phyloP scores from a whole-genome alignment of 148 eudicot species.

The Talinum fruticosum region DNA sequence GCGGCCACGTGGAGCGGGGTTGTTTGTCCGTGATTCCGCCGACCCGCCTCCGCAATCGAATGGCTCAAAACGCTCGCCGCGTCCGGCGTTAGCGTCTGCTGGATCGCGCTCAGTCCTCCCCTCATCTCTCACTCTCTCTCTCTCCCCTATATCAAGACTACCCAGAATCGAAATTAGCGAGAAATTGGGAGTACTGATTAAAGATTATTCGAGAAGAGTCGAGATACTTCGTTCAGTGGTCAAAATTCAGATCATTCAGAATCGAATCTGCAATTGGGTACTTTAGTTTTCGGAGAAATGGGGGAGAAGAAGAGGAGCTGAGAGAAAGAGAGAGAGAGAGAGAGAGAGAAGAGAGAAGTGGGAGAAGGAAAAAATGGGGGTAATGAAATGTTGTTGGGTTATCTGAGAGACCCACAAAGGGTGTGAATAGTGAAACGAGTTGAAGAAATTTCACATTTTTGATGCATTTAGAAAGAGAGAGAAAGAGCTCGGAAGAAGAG shows the following conservation, averaged over 20 bases:
- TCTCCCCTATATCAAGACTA: too few species aligned
- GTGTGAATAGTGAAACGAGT: conserved; percentile 31
- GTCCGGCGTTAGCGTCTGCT: conserved; percentile 86
- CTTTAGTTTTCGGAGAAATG: not conserved
- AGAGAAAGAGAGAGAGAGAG: not conserved
- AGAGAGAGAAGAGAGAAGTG: not conserved
- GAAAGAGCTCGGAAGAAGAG: too few species aligned
- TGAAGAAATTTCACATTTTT: conserved; percentile 29
- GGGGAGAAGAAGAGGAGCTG: not conserved
- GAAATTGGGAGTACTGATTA: not conserved
- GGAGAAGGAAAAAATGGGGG: not conserved
- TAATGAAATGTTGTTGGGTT: not conserved
- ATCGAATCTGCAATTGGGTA: conserved; percentile 15
- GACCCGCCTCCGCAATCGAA: conserved; percentile 76
- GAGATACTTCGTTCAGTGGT: not conserved
- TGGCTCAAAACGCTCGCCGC: conserved; percentile 70
- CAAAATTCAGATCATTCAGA: conserved; percentile 8
- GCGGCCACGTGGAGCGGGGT: conserved; percentile 97
- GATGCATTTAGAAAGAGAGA: not conserved
- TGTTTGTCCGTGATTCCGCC: conserved; percentile 87
- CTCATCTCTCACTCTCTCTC: too few species aligned
- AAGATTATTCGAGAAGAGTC: not conserved
- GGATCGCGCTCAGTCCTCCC: conserved; percentile 78
- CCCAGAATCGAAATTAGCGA: not conserved
- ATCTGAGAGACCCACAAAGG: conserved; percentile 22